Conservation (phyloP, 345 rosid genomes). For the Zanthoxylum bungeanum region DNA sequence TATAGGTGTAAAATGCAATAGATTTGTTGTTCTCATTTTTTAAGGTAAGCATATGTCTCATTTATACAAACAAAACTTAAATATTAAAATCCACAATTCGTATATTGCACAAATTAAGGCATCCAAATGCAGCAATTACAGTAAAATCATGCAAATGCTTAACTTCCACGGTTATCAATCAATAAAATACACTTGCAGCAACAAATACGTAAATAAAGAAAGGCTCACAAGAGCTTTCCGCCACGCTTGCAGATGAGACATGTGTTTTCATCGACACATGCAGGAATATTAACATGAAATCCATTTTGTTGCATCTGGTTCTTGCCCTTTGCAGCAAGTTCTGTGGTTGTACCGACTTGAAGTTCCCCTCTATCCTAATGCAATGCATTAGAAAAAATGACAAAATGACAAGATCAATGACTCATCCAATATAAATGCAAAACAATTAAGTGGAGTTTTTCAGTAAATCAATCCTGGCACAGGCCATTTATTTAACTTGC, state of each 20-base stretch:
- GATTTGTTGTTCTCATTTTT: neutral
- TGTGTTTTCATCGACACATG: conserved; percentile 18
- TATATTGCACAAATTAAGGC: neutral
- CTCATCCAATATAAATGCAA: neutral
- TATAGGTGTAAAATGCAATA: neutral
- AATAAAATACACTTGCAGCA: neutral
- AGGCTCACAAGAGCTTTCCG: too few species aligned
- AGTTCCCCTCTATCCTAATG: conserved; percentile 60
- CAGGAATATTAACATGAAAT: conserved; percentile 19
- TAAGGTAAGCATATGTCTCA: neutral
- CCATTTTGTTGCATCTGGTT: conserved; percentile 20
- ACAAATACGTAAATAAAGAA: conserved; percentile 4
- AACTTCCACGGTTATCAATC: neutral
- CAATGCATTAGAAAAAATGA: conserved; percentile 34
- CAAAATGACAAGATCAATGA: conserved; percentile 17
- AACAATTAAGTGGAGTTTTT: neutral
- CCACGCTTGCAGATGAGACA: conserved; percentile 45
- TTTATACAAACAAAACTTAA: neutral
- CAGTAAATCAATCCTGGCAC: neutral
- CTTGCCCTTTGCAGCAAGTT: conserved; percentile 26
- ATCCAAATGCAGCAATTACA: too few species aligned
- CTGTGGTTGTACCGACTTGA: conserved; percentile 29
- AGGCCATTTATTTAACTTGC: neutral
- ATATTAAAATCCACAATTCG: neutral
- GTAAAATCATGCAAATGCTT: neutral